Conservation (phyloP, 2,329 filamentous ascomycete species). For the Trichoderma sp. region DNA sequence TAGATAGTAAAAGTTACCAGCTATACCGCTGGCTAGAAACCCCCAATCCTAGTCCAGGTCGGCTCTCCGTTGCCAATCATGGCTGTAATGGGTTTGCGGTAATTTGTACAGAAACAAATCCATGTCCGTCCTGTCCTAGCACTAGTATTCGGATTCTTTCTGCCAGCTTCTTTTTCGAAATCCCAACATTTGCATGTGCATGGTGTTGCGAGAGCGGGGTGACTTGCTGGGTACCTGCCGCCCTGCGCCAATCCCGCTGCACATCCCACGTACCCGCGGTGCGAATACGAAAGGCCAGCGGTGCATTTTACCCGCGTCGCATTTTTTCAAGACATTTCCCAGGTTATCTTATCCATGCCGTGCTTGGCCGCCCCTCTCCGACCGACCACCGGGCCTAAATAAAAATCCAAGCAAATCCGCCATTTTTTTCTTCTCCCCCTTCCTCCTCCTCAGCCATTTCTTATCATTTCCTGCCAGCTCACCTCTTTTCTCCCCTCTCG, state of each 20-base stretch:
- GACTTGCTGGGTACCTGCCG: not conserved
- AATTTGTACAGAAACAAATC: not conserved
- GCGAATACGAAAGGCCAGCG: not conserved
- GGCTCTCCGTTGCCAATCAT: not conserved
- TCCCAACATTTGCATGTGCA: not conserved
- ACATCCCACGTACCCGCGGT: not conserved
- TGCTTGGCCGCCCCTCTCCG: constrained; percentile 6
- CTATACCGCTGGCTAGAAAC: not conserved
- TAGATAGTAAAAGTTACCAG: not conserved
- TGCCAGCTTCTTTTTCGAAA: not conserved
- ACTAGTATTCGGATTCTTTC: not conserved
- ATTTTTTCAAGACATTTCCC: not conserved
- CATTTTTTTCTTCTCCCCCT: not conserved
- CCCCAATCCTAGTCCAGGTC: not conserved
- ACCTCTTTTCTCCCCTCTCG: not conserved
- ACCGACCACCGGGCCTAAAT: constrained; percentile 12
- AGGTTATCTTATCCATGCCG: constrained; percentile 5
- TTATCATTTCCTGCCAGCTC: not conserved
- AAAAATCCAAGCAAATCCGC: not conserved
- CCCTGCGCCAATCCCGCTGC: not conserved
- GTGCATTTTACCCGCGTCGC: not conserved
- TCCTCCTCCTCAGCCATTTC: not conserved
- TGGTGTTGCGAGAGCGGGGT: not conserved
- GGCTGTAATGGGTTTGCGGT: not conserved
- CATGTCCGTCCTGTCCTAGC: not conserved